Percentiles rank a stretch among this genome's conserved stretches.
phyloP scores from a whole-genome alignment of 2,329 filamentous ascomycete genomes.

The Calonectria leucothoes region DNA sequence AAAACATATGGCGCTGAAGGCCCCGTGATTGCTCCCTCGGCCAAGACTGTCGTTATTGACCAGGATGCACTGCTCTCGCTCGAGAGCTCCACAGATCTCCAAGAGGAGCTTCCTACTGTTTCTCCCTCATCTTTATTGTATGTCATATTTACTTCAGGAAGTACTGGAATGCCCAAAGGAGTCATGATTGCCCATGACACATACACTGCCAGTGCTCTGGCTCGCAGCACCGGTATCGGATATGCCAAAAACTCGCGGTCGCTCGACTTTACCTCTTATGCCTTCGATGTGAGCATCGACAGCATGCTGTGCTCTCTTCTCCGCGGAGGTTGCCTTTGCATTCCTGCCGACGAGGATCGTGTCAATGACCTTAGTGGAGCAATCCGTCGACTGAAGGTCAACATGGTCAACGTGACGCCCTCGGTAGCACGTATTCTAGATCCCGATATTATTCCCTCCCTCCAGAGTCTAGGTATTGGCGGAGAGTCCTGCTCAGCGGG shows the following conservation, averaged over 20 bases:
- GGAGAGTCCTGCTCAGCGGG: conserved; percentile 65
- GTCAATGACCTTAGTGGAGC: conserved; percentile 61
- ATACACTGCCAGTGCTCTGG: conserved; percentile 54
- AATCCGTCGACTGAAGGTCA: conserved; percentile 56
- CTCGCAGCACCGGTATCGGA: conserved; percentile 47
- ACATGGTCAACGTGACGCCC: conserved; percentile 63
- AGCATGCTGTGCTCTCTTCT: conserved; percentile 65
- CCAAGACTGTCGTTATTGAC: conserved; percentile 33
- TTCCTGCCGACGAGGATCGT: conserved; percentile 65
- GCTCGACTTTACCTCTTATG: conserved; percentile 62
- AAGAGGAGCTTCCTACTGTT: conserved; percentile 48
- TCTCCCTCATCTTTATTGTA: conserved; percentile 58
- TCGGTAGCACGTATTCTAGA: conserved; percentile 61
- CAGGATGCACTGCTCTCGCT: conserved; percentile 21
- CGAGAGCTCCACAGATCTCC: conserved; percentile 27
- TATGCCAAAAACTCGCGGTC: conserved; percentile 55
- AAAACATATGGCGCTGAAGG: conserved; percentile 29
- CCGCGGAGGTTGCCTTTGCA: conserved; percentile 63
- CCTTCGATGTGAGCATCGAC: conserved; percentile 66
- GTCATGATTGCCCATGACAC: conserved; percentile 64
- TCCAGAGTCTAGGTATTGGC: conserved; percentile 61
- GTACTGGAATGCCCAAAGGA: conserved; percentile 73
- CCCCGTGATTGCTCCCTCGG: conserved; percentile 31
- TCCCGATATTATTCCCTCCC: conserved; percentile 55
- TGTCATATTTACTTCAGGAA: conserved; percentile 75